phyloP scores from a whole-genome alignment of 2,329 filamentous ascomycete species.

The Acephala macrosclerotiorum region DNA sequence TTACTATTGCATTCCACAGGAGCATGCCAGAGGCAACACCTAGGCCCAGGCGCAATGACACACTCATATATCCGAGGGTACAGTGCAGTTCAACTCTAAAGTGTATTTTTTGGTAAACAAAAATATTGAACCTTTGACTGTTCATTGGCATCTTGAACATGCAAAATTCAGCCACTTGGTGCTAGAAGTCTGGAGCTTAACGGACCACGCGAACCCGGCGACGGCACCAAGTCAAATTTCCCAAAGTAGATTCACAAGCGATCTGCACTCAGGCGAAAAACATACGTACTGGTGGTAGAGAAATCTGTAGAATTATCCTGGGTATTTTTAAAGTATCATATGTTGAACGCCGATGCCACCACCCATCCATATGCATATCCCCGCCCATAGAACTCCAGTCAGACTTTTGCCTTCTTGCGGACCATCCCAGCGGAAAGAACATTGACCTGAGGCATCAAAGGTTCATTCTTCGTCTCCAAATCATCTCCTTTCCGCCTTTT shows the following conservation, averaged over 20 bases:
- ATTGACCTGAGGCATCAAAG: constrained; percentile 48
- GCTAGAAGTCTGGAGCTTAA: too few species aligned
- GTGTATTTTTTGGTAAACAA: too few species aligned
- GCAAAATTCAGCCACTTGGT: too few species aligned
- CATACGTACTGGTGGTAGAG: neutral
- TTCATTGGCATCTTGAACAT: too few species aligned
- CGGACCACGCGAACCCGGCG: too few species aligned
- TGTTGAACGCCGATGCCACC: neutral
- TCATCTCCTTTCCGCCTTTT: constrained; percentile 56
- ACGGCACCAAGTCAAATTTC: too few species aligned
- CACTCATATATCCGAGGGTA: too few species aligned
- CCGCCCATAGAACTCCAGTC: constrained; percentile 10
- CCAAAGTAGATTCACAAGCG: neutral
- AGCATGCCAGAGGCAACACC: too few species aligned
- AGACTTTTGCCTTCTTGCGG: constrained; percentile 63
- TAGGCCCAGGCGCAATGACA: too few species aligned
- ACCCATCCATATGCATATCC: neutral
- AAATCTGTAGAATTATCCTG: neutral
- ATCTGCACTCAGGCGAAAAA: neutral
- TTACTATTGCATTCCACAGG: too few species aligned
- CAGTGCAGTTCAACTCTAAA: too few species aligned
- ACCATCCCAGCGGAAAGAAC: constrained; percentile 58
- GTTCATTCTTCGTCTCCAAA: constrained; percentile 23
- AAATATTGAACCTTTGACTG: too few species aligned
- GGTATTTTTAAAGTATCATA: constrained; percentile 5